Evolutionary conservation across 1,284 basidiomycete species (phyloP).

Genomic region (Malassezia globosa): DNA sequence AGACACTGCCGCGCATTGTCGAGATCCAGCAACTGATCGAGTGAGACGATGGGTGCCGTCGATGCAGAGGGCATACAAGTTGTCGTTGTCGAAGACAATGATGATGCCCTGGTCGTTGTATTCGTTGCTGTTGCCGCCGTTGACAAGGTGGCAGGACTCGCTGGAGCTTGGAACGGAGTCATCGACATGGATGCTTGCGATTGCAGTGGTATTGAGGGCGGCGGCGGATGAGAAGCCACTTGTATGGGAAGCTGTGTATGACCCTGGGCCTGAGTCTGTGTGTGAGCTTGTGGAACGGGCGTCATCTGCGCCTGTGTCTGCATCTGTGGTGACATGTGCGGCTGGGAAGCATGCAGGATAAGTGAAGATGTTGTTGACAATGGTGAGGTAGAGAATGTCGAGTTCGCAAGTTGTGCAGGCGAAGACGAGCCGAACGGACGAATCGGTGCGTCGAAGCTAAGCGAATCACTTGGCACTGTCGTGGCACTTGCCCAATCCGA

Average conservation of each 20-base stretch:
- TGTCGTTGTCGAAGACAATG: no score
- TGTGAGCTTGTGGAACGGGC: background rate
- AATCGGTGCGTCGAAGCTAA: background rate
- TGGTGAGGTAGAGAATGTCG: background rate
- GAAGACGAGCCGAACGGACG: background rate
- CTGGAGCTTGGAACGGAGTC: no score
- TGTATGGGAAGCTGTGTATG: no score
- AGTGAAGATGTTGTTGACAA: no score
- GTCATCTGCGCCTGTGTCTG: background rate
- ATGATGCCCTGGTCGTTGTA: no score
- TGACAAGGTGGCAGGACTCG: no score
- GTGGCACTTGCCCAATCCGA: background rate
- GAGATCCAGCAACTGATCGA: slow-evolving; percentile 6
- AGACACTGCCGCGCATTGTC: slow-evolving; percentile 12
- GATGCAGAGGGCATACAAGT: background rate
- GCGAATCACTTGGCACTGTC: background rate
- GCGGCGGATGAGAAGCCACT: no score
- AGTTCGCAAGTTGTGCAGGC: background rate
- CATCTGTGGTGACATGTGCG: no score
- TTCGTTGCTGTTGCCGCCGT: no score
- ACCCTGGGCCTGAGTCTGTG: no score
- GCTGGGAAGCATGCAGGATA: no score
- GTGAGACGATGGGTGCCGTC: background rate
- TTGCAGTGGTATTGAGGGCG: background rate
- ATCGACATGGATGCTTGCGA: background rate